Evolutionary conservation across 257 asterid species (phyloP).

Genomic region (Penstemon barbatus): DNA sequence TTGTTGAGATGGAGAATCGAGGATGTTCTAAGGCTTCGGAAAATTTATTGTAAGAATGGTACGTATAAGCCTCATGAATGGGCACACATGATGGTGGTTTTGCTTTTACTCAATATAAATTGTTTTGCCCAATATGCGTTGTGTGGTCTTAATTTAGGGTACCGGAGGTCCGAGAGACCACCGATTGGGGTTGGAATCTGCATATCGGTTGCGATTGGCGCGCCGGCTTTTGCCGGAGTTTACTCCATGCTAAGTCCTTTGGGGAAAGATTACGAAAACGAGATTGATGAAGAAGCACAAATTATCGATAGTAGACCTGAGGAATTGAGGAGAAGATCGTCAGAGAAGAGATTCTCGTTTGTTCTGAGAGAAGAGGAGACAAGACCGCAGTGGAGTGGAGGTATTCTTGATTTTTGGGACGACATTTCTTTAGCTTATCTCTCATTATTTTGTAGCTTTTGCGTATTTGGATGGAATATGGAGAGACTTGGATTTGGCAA

Average conservation of each 20-base stretch:
- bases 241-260: constrained; percentile 80
- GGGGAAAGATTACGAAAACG: constrained; percentile 66
- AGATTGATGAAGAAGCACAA: constrained; percentile 63
- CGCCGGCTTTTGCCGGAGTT: constrained; percentile 75
- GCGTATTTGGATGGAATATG: constrained; percentile 96
- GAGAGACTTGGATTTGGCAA: constrained; percentile 92
- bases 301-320: constrained; percentile 31
- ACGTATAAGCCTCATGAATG: constrained; percentile 82
- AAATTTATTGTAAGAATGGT: constrained; percentile 68
- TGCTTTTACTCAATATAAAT: constrained; percentile 59
- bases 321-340: constrained; percentile 42
- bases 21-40: constrained; percentile 63
- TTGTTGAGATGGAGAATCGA: constrained; percentile 62
- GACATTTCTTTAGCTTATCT: constrained; percentile 85
- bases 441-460: constrained; percentile 77
- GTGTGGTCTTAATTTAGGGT: constrained; percentile 80
- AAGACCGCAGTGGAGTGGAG: constrained; percentile 85
- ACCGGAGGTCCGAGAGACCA: constrained; percentile 64
- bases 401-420: constrained; percentile 83
- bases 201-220: constrained; percentile 66
- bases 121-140: constrained; percentile 79
- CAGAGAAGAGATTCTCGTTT: constrained; percentile 63
- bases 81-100: constrained; percentile 85
- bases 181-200: constrained; percentile 71
- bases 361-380: constrained; percentile 47